Evolutionary conservation across 345 rosid genomes (phyloP), one percentile per base, ranked within the genome.

Genomic region (Euphorbia lathyris): DNA sequence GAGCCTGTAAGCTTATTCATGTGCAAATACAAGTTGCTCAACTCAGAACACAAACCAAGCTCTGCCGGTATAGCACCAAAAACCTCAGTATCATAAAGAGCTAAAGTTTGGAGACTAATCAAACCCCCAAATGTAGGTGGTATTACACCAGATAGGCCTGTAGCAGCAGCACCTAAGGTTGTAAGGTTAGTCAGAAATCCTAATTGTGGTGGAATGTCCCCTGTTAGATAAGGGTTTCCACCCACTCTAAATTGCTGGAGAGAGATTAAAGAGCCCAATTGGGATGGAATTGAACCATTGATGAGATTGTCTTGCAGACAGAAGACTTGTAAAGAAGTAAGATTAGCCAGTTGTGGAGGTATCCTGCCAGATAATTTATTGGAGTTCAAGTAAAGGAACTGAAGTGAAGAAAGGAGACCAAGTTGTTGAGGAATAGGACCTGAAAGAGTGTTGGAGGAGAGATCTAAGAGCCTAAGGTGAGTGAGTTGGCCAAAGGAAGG

Each of bases 1-100:
- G 90, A 72, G 25, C 97, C 98, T n/a, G 88, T 86, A 69, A 91
- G 97, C 85, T 91, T 94, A 72, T 91, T 94, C 96, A 90, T 87
- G 81, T 94, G 93, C 83, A 94, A 75, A 81, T 91, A 90, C 89
- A 94, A 75, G 76, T 94, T 88, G 78, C 93, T 88, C 42, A 94
- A 79, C 83, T 90, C 96, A 0, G 81, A 78, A 66, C 97, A 94
- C 22, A 75, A 69, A 42, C 97, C 96, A 5, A 94, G 90, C 72
- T 94, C 93, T 30, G 90, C 81, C 9, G 98, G 96, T 69, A 94
- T 85, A 0, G 88, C 79, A 63, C 96, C 98, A 61, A 73, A 84
- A 16, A 94, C 34, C 53, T 90, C 97, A 10, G 96, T 91, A 65
- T 94, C 98, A 73, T 94, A 94, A 65, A 94, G 81, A 70, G 97